A percentile compares a stretch with the other conserved stretches of the same genome.
Conservation (phyloP, 331 rosid genomes). For the Rhamnella rubrinervis region DNA sequence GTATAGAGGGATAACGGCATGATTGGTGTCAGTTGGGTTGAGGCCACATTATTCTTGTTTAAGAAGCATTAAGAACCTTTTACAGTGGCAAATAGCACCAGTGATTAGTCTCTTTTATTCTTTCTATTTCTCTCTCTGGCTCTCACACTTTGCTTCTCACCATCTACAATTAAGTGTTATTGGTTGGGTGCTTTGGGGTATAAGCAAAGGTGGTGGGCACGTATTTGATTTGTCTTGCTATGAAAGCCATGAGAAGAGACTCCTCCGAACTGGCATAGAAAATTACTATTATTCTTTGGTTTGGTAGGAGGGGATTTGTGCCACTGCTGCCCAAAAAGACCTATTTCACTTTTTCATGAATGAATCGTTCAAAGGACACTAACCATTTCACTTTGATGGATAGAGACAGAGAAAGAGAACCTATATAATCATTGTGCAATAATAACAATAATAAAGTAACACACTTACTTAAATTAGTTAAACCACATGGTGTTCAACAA, state of each 20-base stretch:
- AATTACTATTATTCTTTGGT: conserved; percentile 3
- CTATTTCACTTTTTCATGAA: conserved; percentile 15
- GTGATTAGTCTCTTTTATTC: conserved; percentile 13
- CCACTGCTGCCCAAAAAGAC: conserved; percentile 28
- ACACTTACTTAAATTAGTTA: no score
- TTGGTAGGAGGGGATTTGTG: conserved; percentile 25
- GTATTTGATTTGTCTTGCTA: conserved; percentile 71
- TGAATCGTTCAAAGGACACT: conserved; percentile 53
- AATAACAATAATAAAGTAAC: background rate
- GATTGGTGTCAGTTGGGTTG: conserved; percentile 69
- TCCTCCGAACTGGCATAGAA: conserved; percentile 5
- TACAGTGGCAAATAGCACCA: conserved; percentile 26
- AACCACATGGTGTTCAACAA: no score
- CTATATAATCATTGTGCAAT: conserved; percentile 5
- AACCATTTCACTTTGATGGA: conserved; percentile 35
- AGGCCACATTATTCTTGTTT: conserved; percentile 73
- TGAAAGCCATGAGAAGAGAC: conserved; percentile 53
- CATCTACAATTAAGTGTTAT: conserved; percentile 56
- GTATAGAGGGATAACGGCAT: conserved; percentile 39
- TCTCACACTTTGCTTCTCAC: conserved; percentile 24
- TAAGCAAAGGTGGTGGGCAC: conserved; percentile 90
- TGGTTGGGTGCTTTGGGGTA: conserved; percentile 91
- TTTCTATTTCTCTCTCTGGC: conserved; percentile 16
- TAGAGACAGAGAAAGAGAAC: background rate
- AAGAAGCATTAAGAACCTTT: conserved; percentile 71